A percentile compares a stretch with the other conserved stretches of the same genome.
phyloP scores from a whole-genome alignment of 75 land plant genomes.

The Selaginella tamariscina region DNA sequence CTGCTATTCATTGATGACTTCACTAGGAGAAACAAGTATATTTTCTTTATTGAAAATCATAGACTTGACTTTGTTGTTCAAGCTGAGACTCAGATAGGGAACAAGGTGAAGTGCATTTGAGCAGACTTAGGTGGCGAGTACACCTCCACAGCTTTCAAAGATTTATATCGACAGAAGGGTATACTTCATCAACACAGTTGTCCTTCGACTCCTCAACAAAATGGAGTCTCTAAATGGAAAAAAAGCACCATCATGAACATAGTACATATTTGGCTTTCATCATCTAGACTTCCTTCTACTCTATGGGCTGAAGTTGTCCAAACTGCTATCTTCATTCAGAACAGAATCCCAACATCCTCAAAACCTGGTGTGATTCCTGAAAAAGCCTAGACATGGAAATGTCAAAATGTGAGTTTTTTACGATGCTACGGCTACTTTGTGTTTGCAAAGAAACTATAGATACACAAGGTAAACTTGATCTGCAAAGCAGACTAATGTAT shows the following conservation, averaged over 20 bases:
- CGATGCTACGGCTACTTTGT: not conserved
- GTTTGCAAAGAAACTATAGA: not conserved
- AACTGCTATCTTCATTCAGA: not conserved
- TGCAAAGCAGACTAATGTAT: not conserved
- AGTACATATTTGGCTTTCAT: not conserved
- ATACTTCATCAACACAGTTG: not conserved
- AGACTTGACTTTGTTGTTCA: too few relatives aligned
- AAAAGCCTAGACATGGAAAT: not conserved
- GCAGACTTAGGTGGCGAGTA: not conserved
- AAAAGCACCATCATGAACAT: not conserved
- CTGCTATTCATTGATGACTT: not conserved
- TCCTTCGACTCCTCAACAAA: slow-evolving; percentile 3
- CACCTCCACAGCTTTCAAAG: not conserved
- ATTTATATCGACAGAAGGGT: not conserved
- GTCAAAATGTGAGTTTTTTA: not conserved
- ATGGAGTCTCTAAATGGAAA: not conserved
- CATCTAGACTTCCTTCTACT: not conserved
- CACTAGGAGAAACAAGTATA: not conserved
- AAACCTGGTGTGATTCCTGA: not conserved
- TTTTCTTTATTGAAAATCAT: too few relatives aligned
- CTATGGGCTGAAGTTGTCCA: not conserved
- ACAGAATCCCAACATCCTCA: not conserved
- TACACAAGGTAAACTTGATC: not conserved
- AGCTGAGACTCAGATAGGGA: not conserved
- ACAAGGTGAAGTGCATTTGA: not conserved